Evolutionary conservation across 2,329 filamentous ascomycete genomes (phyloP).

Genomic region (Neofusicoccum umdonicola): DNA sequence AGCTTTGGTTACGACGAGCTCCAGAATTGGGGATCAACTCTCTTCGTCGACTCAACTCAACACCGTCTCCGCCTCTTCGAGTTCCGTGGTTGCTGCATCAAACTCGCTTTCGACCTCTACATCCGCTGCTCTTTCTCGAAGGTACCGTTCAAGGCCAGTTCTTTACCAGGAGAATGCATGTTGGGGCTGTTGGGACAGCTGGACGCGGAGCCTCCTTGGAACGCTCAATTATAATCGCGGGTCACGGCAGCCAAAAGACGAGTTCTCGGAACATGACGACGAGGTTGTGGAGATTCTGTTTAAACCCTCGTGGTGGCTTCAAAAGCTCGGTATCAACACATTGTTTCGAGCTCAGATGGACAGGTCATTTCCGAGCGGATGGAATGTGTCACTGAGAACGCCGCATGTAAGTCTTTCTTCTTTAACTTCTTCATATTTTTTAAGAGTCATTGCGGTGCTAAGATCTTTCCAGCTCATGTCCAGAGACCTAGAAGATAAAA

Average conservation of each 20-base stretch:
- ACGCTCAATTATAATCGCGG: not conserved
- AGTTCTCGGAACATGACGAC: not conserved
- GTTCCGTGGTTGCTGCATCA: too few relatives aligned
- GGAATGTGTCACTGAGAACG: not conserved
- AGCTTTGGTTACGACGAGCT: not conserved
- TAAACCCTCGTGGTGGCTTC: not conserved
- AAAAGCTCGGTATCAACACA: not conserved
- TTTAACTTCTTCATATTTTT: not conserved
- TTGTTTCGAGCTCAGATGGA: not conserved
- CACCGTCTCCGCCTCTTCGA: too few relatives aligned
- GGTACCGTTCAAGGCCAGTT: not conserved
- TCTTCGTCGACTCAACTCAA: too few relatives aligned
- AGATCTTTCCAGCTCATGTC: not conserved
- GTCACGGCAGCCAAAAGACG: not conserved
- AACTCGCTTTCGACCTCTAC: not conserved
- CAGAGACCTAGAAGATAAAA: rapidly evolving
- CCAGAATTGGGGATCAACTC: not conserved
- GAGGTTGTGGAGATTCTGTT: not conserved
- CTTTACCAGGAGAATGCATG: not conserved
- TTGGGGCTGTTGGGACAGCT: not conserved
- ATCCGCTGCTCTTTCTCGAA: not conserved
- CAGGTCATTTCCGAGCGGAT: not conserved
- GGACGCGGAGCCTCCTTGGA: not conserved
- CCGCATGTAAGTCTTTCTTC: not conserved
- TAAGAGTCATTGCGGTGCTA: not conserved